A percentile compares a stretch with the other conserved stretches of the same genome.
Evolutionary conservation across 2,329 filamentous ascomycete species (phyloP).

Genomic region (Neofusicoccum sp.): DNA sequence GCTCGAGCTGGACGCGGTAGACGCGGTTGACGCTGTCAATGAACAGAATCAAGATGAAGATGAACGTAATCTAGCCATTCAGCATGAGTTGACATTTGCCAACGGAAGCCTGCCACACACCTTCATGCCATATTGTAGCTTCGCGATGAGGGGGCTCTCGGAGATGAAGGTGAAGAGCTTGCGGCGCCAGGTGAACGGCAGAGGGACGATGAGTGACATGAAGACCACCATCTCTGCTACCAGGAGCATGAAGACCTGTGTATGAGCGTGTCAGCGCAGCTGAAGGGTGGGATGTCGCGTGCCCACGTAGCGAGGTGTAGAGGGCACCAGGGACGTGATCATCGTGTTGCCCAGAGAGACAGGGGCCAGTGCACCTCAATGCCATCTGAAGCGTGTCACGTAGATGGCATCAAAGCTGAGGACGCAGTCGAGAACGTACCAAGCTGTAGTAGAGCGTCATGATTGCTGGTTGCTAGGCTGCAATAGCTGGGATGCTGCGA

Average conservation of each 20-base stretch:
- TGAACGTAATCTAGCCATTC: constrained; percentile 75
- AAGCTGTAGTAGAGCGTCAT: constrained; percentile 72
- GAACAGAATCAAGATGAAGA: constrained; percentile 98
- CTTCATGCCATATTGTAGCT: constrained; percentile 96
- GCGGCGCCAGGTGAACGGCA: constrained; percentile 82
- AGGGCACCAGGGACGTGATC: constrained; percentile 50
- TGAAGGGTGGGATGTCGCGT: not conserved
- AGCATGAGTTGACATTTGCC: not conserved
- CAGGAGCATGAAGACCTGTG: constrained; percentile 76
- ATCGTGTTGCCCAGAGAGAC: constrained; percentile 21
- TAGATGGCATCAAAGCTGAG: constrained; percentile 20
- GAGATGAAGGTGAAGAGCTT: constrained; percentile 96
- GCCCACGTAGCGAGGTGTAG: constrained; percentile 23
- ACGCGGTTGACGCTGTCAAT: constrained; percentile 95
- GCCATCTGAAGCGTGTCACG: not conserved
- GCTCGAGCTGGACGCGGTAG: constrained; percentile 91
- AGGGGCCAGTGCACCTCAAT: not conserved
- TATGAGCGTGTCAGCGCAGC: not conserved
- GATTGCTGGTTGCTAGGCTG: constrained; percentile 34
- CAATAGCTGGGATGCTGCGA: not conserved
- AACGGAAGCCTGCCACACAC: constrained; percentile 35
- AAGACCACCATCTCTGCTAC: constrained; percentile 82
- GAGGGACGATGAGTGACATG: constrained; percentile 76
- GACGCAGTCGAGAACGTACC: constrained; percentile 46
- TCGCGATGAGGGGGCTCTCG: constrained; percentile 78